Evolutionary conservation across 345 rosid genomes (phyloP), one percentile per base, ranked within the genome.

Genomic region (Ailanthus altissimus): DNA sequence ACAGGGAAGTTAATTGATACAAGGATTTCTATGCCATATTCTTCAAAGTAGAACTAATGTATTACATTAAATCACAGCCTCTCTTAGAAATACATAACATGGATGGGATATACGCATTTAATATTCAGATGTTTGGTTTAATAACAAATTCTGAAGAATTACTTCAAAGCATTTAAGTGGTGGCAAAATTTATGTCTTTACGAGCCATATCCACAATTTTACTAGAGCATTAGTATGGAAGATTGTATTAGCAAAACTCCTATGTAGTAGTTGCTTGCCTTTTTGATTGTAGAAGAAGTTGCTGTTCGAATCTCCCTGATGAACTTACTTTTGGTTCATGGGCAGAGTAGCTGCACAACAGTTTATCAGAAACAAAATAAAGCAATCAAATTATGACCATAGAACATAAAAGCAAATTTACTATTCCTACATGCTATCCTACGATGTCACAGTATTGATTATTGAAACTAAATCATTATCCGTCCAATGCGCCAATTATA

Each of bases 231-330:
- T 50, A 28, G 32, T 26, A 75, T 20, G 69, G 0, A 51, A 61
- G 40, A 62, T 63, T 5, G 13, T 16, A 6, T 36, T 16, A 21
- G 4, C 18, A 43, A 32, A 65, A 36, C 47, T 12, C 46, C 1
- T 58, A 60, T 15, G 36, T 51, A 68, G 66, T 9, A 61, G 66
- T 45, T 65, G 40, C 82, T 79, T 59, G 87, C 94, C 92, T 86
- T 87, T 85, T 88, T 47, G 93, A 77, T 66, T 90, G 88, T 73
- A 90, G 86, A 80, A 87, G 88, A 70, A 81, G 50, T 74, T 89
- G 92, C 73, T 83, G 83, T 77, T 89, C 82, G 2, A 79, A 79
- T 64, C 60, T 80, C 83, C 80, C 78, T 6, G 81, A 82, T 60
- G 89, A 81, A 72, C 85, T 88, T 73, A 42, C 75, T 72, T 88